Percentiles rank a stretch among this genome's conserved stretches.
These are phyloP conservation scores for Tolypocladium guangdongense DNA, from an alignment of 2,329 filamentous ascomycete genomes.

Conservation along the genomic window DNA sequence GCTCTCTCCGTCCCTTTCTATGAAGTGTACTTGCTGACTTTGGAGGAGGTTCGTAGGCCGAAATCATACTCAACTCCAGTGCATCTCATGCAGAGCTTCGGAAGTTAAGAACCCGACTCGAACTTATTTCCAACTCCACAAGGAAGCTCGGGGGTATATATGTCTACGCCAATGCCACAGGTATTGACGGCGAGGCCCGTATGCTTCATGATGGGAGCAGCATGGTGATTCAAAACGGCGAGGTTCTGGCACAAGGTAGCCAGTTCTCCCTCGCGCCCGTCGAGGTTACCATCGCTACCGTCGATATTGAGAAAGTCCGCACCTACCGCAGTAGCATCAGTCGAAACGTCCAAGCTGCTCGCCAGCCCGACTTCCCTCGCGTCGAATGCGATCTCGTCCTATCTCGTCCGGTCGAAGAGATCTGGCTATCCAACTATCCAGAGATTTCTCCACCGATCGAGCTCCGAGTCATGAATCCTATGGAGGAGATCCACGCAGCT, in stretches of 20 bases:
- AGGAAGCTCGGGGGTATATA: conserved; percentile 50
- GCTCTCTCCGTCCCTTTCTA: too few species aligned
- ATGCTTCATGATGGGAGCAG: conserved; percentile 16
- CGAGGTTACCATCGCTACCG: conserved; percentile 53
- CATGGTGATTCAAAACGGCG: conserved; percentile 54
- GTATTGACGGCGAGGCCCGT: conserved; percentile 45
- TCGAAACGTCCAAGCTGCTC: conserved; percentile 46
- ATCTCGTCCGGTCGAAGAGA: conserved; percentile 10
- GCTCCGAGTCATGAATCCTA: conserved; percentile 14
- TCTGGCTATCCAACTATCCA: conserved; percentile 19
- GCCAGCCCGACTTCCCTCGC: conserved; percentile 17
- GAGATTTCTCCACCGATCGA: conserved; percentile 6
- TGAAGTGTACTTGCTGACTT: too few species aligned
- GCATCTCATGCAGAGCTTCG: conserved; percentile 38
- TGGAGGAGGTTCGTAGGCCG: conserved; percentile 12
- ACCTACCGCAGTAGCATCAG: conserved; percentile 22
- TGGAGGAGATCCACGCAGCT: conserved; percentile 21
- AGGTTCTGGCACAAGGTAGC: conserved; percentile 49
- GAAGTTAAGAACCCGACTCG: conserved; percentile 53
- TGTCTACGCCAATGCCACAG: conserved; percentile 26
- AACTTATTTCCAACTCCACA: conserved; percentile 57
- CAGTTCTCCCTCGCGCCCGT: conserved; percentile 56
- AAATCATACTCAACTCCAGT: conserved; percentile 11
- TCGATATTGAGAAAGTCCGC: conserved; percentile 63
- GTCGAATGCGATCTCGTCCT: conserved; percentile 16